Evolutionary conservation across 2,329 filamentous ascomycete species (phyloP), one percentile per base, ranked within the genome.

Genomic region (Coniochaeta ligniaria): DNA sequence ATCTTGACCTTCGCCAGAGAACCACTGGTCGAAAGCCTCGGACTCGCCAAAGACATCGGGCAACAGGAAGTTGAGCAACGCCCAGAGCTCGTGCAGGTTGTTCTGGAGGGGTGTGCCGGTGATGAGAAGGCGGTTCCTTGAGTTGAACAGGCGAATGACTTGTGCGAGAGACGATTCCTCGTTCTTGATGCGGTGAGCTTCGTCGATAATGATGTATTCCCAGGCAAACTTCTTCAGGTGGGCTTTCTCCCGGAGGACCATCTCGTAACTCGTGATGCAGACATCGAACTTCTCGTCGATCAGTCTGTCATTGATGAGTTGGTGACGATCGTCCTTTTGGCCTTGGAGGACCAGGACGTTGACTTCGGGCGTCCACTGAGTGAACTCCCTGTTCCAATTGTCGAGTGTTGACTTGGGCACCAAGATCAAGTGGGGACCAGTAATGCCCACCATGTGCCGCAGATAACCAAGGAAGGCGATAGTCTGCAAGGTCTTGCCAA

Each of bases 191-290:
- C 95, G 92, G 75, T 99, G 95, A 2, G 95, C 86, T 77, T 99
- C 95, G 69, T 99, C 95, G 65, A 99, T 96, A 67, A 99, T 96
- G 74, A 99, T 99, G 75, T 99, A 99, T 74, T 99, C 94, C 95
- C 95, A 99, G 0, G 95, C 93, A 73, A 99, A 96, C 74, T 98
- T 98, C 78, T 95, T 96, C 66, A 99, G 76, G 67, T 96, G 92
- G 1, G 90, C 82, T 78, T 99, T 98, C 72, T 99, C 95, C 61
- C 95, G 87, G 14, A 99, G 81, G 62, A 99, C 92, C 94, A 99
- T 98, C 74, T 99, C 95, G 77, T 99, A 99, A 73, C 93, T 97
- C 16, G 95, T 99, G 72, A 99, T 91, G 77, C 94, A 97, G 20
- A 98, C 94, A 69, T 99, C 95, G 67, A 99, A 99, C 66, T 96